A percentile compares a stretch with the other conserved stretches of the same genome.
These are phyloP conservation scores for Boeremia lycopersici DNA, from an alignment of 2,329 filamentous ascomycete genomes.

Conservation along the genomic window DNA sequence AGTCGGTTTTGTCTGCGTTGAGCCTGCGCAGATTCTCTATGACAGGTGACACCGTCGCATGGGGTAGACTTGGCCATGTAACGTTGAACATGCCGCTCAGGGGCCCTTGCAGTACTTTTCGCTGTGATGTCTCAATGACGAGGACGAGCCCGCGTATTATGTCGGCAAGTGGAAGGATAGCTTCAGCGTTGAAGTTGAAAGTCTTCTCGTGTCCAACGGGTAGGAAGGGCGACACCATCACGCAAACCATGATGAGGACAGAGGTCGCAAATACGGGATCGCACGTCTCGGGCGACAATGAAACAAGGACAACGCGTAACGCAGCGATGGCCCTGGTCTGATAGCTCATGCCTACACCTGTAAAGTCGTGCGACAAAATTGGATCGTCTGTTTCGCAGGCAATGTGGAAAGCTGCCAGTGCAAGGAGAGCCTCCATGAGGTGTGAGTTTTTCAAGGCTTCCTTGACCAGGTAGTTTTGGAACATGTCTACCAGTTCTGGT, in stretches of 20 bases:
- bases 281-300: conserved; percentile 12
- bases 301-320: conserved; percentile 7
- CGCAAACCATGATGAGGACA: conserved; percentile 19
- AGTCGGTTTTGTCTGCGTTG: neutral
- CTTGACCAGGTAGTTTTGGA: conserved; percentile 17
- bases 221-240: conserved; percentile 19
- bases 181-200: conserved; percentile 10
- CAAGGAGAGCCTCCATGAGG: conserved; percentile 23
- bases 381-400: conserved; percentile 11
- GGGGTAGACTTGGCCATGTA: conserved; percentile 8
- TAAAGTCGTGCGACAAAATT: conserved; percentile 4
- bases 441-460: conserved; percentile 19
- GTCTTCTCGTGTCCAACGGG: conserved; percentile 2
- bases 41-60: conserved; percentile 3
- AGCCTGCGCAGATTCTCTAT: conserved; percentile 9
- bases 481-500: conserved; percentile 4
- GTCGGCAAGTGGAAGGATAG: conserved; percentile 14
- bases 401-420: conserved; percentile 20
- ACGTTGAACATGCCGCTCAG: conserved; percentile 13
- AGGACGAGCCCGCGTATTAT: conserved; percentile 16
- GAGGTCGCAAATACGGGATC: conserved; percentile 18
- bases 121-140: conserved; percentile 12
- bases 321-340: conserved; percentile 13
- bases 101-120: conserved; percentile 16
- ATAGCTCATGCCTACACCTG: conserved; percentile 13